These are phyloP conservation scores for Mariannaea elegans DNA, from an alignment of 2,329 filamentous ascomycete species.

Conservation along the genomic window DNA sequence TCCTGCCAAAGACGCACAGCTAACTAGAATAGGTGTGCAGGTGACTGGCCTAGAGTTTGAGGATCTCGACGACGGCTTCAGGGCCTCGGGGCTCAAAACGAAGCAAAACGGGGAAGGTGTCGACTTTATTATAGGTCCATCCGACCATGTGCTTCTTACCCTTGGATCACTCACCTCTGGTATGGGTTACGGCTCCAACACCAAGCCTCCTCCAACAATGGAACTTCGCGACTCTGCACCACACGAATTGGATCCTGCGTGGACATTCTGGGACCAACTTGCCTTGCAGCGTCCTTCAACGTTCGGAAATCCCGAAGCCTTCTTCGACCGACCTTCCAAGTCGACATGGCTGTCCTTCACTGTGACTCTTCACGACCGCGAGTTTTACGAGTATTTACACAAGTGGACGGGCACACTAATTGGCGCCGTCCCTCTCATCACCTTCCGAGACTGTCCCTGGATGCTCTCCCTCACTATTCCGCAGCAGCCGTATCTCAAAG, in stretches of 20 bases:
- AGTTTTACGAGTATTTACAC: conserved; percentile 35
- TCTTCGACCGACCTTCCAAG: conserved; percentile 40
- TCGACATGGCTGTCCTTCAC: conserved; percentile 41
- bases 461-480: conserved; percentile 39
- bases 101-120: conserved; percentile 29
- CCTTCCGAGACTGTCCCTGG: conserved; percentile 40
- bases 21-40: conserved; percentile 33
- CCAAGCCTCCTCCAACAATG: conserved; percentile 35
- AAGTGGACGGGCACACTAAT: conserved; percentile 36
- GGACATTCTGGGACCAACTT: conserved; percentile 39
- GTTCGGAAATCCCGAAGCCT: conserved; percentile 39
- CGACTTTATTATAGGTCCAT: conserved; percentile 16
- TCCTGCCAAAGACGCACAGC: background rate
- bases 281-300: conserved; percentile 29
- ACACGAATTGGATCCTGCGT: conserved; percentile 35
- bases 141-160: conserved; percentile 33
- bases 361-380: conserved; percentile 31
- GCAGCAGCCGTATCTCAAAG: conserved; percentile 35
- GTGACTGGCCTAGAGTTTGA: conserved; percentile 38
- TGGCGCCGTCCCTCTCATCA: conserved; percentile 34
- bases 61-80: conserved; percentile 29
- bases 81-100: conserved; percentile 33
- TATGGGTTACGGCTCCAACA: conserved; percentile 39
- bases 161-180: conserved; percentile 38
- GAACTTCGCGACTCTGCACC: conserved; percentile 40